Evolutionary conservation across 805 yeast genomes (phyloP).

Genomic region (Kodamaea kakaduensis): DNA sequence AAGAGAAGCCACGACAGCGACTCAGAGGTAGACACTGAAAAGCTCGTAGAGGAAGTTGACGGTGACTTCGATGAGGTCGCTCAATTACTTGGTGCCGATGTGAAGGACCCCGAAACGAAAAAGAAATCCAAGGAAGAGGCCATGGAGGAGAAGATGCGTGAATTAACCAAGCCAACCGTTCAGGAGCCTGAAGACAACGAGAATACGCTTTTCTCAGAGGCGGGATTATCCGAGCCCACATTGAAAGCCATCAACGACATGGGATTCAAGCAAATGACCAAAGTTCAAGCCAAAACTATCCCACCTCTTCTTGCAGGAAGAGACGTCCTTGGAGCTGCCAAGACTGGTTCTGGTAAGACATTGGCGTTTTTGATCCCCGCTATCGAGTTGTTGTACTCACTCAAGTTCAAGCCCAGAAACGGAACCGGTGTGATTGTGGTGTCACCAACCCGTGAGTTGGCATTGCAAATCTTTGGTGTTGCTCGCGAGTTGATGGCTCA

Average conservation of each 20-base stretch:
- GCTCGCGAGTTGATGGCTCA: conserved; percentile 89
- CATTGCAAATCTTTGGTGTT: conserved; percentile 96
- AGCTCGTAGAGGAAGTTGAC: conserved; percentile 51
- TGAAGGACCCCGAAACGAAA: conserved; percentile 39
- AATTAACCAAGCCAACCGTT: conserved; percentile 30
- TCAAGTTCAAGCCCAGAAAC: conserved; percentile 94
- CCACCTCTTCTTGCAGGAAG: conserved; percentile 96
- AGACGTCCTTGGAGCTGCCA: conserved; percentile 99
- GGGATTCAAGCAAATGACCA: conserved; percentile 92
- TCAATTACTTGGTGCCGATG: conserved; percentile 43
- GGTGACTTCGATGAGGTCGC: conserved; percentile 57
- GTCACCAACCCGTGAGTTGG: conserved; percentile 96
- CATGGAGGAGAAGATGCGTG: conserved; percentile 17
- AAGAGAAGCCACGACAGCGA: conserved; percentile 21
- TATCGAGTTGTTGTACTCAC: conserved; percentile 81
- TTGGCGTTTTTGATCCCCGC: conserved; percentile 95
- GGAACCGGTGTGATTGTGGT: conserved; percentile 97
- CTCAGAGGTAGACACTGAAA: conserved; percentile 36
- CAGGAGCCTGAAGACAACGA: conserved; percentile 19
- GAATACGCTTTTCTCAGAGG: conserved; percentile 34
- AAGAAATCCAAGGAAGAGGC: conserved; percentile 17
- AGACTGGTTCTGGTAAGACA: conserved; percentile 98
- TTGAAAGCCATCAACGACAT: conserved; percentile 73
- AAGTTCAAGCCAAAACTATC: conserved; percentile 91
- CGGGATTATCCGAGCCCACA: conserved; percentile 76